phyloP scores from a whole-genome alignment of 306 rosid genomes.

The Biancaea sappan region DNA sequence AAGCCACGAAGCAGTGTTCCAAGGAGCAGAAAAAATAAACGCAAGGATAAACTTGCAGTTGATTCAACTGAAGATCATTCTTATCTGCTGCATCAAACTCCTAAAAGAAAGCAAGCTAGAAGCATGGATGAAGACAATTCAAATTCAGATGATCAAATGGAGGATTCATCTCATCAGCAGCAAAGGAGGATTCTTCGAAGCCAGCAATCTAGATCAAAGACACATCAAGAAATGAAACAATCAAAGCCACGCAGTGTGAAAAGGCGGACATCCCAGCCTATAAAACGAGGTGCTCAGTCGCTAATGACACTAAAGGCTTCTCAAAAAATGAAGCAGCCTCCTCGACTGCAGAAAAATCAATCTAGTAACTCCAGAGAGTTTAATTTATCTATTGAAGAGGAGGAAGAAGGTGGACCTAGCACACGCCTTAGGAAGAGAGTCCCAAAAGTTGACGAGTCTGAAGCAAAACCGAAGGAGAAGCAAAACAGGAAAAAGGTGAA shows the following conservation, averaged over 20 bases:
- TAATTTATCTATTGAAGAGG: conserved; percentile 56
- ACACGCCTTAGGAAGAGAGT: conserved; percentile 85
- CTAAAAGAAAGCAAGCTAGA: conserved; percentile 61
- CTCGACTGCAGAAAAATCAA: conserved; percentile 48
- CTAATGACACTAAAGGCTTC: conserved; percentile 46
- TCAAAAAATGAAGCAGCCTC: conserved; percentile 51
- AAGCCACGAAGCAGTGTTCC: conserved; percentile 35
- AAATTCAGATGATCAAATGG: conserved; percentile 47
- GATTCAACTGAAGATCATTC: conserved; percentile 40
- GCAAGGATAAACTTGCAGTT: conserved; percentile 32
- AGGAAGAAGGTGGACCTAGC: conserved; percentile 83
- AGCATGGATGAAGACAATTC: conserved; percentile 50
- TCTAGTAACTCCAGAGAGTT: conserved; percentile 39
- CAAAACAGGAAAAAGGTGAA: conserved; percentile 67
- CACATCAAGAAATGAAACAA: conserved; percentile 53
- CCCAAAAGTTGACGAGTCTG: conserved; percentile 53
- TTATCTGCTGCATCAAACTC: conserved; percentile 46
- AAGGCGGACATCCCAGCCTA: conserved; percentile 43
- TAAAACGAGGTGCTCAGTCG: conserved; percentile 49
- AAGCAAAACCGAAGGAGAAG: conserved; percentile 56
- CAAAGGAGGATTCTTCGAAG: conserved; percentile 57
- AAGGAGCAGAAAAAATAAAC: conserved; percentile 41
- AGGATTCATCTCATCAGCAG: conserved; percentile 47
- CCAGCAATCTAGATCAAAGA: conserved; percentile 55
- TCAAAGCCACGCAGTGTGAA: conserved; percentile 45